A percentile compares a stretch with the other conserved stretches of the same genome.
Evolutionary conservation across 2,329 filamentous ascomycete species (phyloP).

Genomic region (Aaosphaeria pasadenensis): DNA sequence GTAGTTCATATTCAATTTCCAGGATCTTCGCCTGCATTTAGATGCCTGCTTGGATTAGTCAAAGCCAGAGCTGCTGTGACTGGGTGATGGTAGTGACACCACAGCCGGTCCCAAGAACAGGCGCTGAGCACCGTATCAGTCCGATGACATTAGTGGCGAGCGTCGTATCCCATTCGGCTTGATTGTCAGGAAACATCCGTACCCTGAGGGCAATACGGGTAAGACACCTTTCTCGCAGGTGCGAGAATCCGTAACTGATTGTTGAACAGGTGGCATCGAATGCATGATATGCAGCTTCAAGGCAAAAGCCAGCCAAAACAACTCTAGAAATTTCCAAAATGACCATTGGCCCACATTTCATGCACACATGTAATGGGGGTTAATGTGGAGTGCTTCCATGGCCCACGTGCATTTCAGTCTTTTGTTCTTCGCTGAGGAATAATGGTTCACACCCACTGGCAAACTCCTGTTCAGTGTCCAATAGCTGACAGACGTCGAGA

Average conservation of each 20-base stretch:
- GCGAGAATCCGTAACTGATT: slow-evolving; percentile 10
- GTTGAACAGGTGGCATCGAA: slow-evolving; percentile 10
- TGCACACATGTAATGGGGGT: slow-evolving; percentile 12
- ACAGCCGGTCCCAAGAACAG: slow-evolving; percentile 6
- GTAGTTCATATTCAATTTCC: slow-evolving; percentile 4
- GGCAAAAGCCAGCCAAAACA: slow-evolving; percentile 13
- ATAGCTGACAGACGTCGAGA: slow-evolving; percentile 15
- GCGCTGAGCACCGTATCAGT: slow-evolving; percentile 2
- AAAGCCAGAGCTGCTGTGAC: slow-evolving; percentile 5
- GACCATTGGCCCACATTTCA: slow-evolving; percentile 17
- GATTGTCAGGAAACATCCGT: slow-evolving; percentile 6
- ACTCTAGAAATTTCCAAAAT: slow-evolving; percentile 15
- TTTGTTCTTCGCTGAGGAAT: slow-evolving; percentile 4
- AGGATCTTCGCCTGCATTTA: slow-evolving; percentile 4
- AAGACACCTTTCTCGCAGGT: slow-evolving; percentile 4
- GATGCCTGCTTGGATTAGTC: slow-evolving; percentile 7
- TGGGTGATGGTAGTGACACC: not conserved
- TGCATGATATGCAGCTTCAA: slow-evolving; percentile 14
- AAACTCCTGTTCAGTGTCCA: slow-evolving; percentile 10
- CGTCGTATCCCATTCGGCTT: slow-evolving; percentile 8
- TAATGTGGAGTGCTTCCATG: slow-evolving; percentile 11
- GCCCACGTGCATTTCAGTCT: slow-evolving; percentile 14
- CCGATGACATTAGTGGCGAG: slow-evolving; percentile 8
- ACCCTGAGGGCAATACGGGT: slow-evolving; percentile 5
- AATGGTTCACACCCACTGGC: slow-evolving; percentile 11